Percentiles rank a stretch among this genome's conserved stretches.
Evolutionary conservation across 2,329 filamentous ascomycete genomes (phyloP).

Genomic region (Hirsutella minnesotensis): DNA sequence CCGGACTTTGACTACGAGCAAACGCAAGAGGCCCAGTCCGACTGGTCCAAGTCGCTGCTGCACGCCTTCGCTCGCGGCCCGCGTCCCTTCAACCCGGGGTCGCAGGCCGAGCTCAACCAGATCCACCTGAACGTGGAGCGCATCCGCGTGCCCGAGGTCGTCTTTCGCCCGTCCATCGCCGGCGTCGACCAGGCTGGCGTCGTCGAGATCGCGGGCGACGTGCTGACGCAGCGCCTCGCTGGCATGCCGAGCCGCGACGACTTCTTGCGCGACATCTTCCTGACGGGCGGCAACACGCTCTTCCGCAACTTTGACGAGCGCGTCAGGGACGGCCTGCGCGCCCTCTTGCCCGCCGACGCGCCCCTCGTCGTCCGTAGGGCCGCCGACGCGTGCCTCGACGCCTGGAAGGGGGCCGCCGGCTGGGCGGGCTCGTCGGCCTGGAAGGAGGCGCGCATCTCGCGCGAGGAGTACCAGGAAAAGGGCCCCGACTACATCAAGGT

Average conservation of each 20-base stretch:
- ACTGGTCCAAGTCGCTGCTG: slow-evolving; percentile 87
- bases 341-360: slow-evolving; percentile 58
- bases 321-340: slow-evolving; percentile 58
- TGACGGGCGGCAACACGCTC: slow-evolving; percentile 86
- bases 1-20: slow-evolving; percentile 83
- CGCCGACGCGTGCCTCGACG: slow-evolving; percentile 67
- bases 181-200: slow-evolving; percentile 89
- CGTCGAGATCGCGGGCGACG: slow-evolving; percentile 82
- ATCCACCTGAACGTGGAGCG: slow-evolving; percentile 94
- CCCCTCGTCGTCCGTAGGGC: slow-evolving; percentile 63
- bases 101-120: slow-evolving; percentile 70
- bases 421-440: slow-evolving; percentile 60
- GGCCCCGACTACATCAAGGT: slow-evolving; percentile 89
- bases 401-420: slow-evolving; percentile 83
- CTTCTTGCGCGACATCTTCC: slow-evolving; percentile 76
- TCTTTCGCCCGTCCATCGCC: slow-evolving; percentile 86
- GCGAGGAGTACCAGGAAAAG: slow-evolving; percentile 82
- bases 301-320: slow-evolving; percentile 82
- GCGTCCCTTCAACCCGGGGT: slow-evolving; percentile 71
- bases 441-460: slow-evolving; percentile 56
- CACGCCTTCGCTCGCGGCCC: slow-evolving; percentile 86
- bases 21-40: slow-evolving; percentile 81
- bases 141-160: slow-evolving; percentile 83
- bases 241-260: slow-evolving; percentile 46
- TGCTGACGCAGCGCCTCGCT: slow-evolving; percentile 70